Evolutionary conservation across 805 yeast genomes (phyloP).

Genomic region (Candida tammaniensis): DNA sequence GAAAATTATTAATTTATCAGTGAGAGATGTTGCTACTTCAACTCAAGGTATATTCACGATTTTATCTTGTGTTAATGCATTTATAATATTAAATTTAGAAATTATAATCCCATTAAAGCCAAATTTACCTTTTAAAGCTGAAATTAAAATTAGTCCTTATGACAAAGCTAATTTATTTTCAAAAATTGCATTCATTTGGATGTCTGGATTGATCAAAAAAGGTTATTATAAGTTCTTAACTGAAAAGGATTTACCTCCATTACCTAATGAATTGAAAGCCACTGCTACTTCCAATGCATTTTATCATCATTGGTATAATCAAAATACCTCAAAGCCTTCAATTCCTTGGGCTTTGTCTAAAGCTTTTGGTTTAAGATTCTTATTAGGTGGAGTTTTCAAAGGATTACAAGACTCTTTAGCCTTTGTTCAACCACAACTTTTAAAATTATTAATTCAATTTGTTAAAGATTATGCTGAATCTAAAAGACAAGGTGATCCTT

Average conservation of each 20-base stretch:
- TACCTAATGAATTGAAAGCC: constrained; percentile 68
- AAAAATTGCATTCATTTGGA: constrained; percentile 82
- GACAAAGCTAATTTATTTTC: constrained; percentile 72
- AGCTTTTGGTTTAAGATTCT: constrained; percentile 73
- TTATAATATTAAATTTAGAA: constrained; percentile 46
- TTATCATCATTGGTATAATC: constrained; percentile 57
- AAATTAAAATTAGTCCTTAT: constrained; percentile 34
- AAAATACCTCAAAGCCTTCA: constrained; percentile 47
- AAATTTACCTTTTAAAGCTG: constrained; percentile 19
- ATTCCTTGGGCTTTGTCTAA: constrained; percentile 57
- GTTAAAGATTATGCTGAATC: constrained; percentile 39
- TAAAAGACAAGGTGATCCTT: constrained; percentile 33
- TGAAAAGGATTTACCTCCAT: constrained; percentile 70
- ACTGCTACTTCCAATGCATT: constrained; percentile 48
- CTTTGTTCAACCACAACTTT: constrained; percentile 30
- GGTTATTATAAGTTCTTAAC: constrained; percentile 63
- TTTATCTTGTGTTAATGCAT: constrained; percentile 35
- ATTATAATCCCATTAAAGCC: constrained; percentile 32
- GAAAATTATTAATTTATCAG: constrained; percentile 38
- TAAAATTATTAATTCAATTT: constrained; percentile 27
- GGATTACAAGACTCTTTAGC: constrained; percentile 74
- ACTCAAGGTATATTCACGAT: constrained; percentile 23
- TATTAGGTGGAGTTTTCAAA: constrained; percentile 71
- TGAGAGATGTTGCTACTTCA: constrained; percentile 29
- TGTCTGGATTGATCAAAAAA: constrained; percentile 76